A percentile compares a stretch with the other conserved stretches of the same genome.
Evolutionary conservation across 768 basidiomycete genomes (phyloP).

Genomic region (Clitopilus passeckerianus): DNA sequence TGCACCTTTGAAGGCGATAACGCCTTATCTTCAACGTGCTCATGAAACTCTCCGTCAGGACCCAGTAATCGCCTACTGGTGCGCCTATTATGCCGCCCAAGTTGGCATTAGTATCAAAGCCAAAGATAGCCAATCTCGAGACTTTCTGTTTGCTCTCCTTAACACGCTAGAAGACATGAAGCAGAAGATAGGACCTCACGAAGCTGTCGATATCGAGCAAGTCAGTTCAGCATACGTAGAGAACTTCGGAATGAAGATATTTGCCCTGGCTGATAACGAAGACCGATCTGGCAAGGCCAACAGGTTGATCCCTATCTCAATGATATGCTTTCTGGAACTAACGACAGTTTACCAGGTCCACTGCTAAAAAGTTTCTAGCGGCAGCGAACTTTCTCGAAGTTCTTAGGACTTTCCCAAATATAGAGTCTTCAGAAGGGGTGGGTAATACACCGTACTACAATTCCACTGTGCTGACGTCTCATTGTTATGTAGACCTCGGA

Average conservation of each 20-base stretch:
- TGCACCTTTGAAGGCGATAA: conserved; percentile 56
- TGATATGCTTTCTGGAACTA: neutral
- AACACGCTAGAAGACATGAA: conserved; percentile 80
- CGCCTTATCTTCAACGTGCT: conserved; percentile 85
- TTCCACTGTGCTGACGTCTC: neutral
- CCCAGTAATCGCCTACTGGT: conserved; percentile 93
- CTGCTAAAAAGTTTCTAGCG: conserved; percentile 92
- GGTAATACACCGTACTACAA: conserved; percentile 13
- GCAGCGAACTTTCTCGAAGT: conserved; percentile 94
- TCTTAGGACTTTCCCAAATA: conserved; percentile 67
- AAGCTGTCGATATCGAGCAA: conserved; percentile 78
- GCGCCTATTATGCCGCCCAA: conserved; percentile 91
- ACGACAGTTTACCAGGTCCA: conserved; percentile 46
- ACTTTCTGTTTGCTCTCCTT: conserved; percentile 70
- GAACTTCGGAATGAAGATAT: conserved; percentile 92
- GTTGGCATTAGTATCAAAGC: conserved; percentile 73
- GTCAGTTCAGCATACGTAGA: conserved; percentile 89
- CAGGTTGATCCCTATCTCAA: conserved; percentile 41
- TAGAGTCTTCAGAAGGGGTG: conserved; percentile 55
- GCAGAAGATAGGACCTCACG: conserved; percentile 61
- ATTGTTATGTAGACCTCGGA: conserved; percentile 57
- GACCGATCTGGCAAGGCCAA: conserved; percentile 76
- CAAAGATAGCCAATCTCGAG: conserved; percentile 58
- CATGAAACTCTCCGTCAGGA: conserved; percentile 82
- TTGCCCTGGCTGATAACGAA: conserved; percentile 84